Conservation (phyloP, 2,329 filamentous ascomycete genomes). For the Pseudocercospora vitis region DNA sequence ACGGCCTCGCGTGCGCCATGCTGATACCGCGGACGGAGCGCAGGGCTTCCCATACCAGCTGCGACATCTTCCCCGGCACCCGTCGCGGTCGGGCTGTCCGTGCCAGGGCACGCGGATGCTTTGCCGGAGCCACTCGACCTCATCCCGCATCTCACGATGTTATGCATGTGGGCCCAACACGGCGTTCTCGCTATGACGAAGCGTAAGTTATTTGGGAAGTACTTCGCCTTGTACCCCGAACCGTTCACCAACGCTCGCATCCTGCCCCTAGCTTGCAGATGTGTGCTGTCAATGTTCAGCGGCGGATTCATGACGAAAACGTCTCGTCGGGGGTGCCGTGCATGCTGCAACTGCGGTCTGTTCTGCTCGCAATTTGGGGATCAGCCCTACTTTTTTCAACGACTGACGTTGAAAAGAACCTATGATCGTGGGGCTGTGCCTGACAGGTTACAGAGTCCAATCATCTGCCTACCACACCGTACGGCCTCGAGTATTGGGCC, state of each 20-base stretch:
- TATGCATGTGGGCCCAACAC: conserved; percentile 19
- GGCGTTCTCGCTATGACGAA: conserved; percentile 1
- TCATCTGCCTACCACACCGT: conserved; percentile 18
- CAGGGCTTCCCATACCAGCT: conserved; percentile 8
- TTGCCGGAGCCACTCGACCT: conserved; percentile 8
- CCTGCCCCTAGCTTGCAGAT: conserved; percentile 19
- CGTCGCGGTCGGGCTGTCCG: background rate
- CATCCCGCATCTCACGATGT: conserved; percentile 19
- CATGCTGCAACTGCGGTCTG: background rate
- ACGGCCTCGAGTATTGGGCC: conserved; percentile 25
- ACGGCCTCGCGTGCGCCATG: background rate
- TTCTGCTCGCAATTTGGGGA: conserved; percentile 2
- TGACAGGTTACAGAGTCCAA: conserved; percentile 25
- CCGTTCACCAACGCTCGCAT: conserved; percentile 11
- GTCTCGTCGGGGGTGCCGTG: background rate
- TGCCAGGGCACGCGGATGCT: background rate
- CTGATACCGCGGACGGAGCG: background rate
- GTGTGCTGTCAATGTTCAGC: conserved; percentile 19
- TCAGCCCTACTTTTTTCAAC: background rate
- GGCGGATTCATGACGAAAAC: conserved; percentile 14
- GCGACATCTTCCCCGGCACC: conserved; percentile 7
- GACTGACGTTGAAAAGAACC: conserved; percentile 25
- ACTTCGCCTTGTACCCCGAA: conserved; percentile 11
- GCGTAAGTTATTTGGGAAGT: background rate
- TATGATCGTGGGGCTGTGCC: conserved; percentile 26